Percentiles rank a stretch among this genome's conserved stretches.
These are phyloP conservation scores for Scheffersomyces lignicola DNA, from an alignment of 1,139 yeast genomes.

Conservation along the genomic window DNA sequence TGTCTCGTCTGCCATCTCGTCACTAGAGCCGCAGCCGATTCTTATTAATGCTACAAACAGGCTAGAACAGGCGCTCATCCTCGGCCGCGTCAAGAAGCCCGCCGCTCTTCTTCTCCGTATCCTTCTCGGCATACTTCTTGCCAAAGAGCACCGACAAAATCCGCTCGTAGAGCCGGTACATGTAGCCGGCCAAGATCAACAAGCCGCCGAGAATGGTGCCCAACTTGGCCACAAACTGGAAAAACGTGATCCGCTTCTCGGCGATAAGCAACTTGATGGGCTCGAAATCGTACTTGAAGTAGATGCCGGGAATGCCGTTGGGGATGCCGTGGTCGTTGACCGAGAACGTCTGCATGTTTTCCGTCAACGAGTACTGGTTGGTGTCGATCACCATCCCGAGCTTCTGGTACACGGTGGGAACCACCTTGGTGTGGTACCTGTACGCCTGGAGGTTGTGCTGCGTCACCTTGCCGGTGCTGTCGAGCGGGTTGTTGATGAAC, in stretches of 20 bases:
- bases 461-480: conserved; percentile 63
- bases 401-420: conserved; percentile 76
- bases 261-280: conserved; percentile 71
- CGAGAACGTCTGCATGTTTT: conserved; percentile 34
- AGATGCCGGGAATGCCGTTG: conserved; percentile 70
- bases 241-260: conserved; percentile 74
- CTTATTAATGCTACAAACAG: too few species aligned
- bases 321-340: conserved; percentile 24
- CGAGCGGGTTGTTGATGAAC: conserved; percentile 81
- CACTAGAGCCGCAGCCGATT: too few species aligned
- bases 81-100: conserved; percentile 29
- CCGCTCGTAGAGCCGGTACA: conserved; percentile 51
- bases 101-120: conserved; percentile 52
- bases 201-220: conserved; percentile 81
- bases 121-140: conserved; percentile 49
- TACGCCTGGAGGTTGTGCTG: conserved; percentile 44
- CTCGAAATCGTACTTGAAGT: conserved; percentile 83
- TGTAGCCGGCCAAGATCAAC: conserved; percentile 51
- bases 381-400: conserved; percentile 76
- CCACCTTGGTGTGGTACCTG: conserved; percentile 73
- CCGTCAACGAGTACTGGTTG: conserved; percentile 82
- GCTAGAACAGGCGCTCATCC: too few species aligned
- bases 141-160: conserved; percentile 47
- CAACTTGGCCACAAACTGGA: conserved; percentile 73
- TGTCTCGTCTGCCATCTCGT: too few species aligned